Evolutionary conservation across 2,329 filamentous ascomycete genomes (phyloP), one percentile per base, ranked within the genome.

Genomic region (Myriosclerotinia curreyana): DNA sequence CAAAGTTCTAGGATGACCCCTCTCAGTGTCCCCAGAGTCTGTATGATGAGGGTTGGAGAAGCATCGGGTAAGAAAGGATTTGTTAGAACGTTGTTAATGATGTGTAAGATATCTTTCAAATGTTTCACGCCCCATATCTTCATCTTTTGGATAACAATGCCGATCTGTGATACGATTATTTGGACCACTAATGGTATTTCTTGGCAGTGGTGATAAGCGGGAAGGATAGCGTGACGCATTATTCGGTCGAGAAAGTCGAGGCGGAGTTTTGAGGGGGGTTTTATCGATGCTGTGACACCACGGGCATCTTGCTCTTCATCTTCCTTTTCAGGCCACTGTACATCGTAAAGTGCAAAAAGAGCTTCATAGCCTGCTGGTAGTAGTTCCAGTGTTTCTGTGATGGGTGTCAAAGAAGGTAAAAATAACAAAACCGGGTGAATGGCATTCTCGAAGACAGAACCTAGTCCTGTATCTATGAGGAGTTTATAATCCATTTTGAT

Each of bases 361-460:
- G 87, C 86, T 9, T 82, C 79, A 68, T 92, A 96, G 0, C 89
- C 86, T 8, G 81, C 79, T 7, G 75, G 72, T 1, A 96, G 81
- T 3, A 97, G 77, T 1, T 73, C 71, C 2, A 89, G 72, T 5
- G 90, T 90, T 64, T 95, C 89, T 0, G 81, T 74, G 71, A 91
- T 88, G 0, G 90, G 86, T 0, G 91, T 96, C 50, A 96, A 78
- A 15, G 82, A 85, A 0, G 94, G 93, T 7, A 96, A 80, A 70
- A 86, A 90, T 9, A 88, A 81, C n/a, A 96, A 81, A 44, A 87
- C 86, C 0, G 91, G 90, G 68, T 87, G 82, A 2, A 91, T 76
- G 3, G 87, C 83, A 25, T 91, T 83, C 71, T 88, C 83, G 66
- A 94, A 88, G 34, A 94, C 82, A 17, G 81, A 77, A 28, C 82